Conservation (phyloP, 345 rosid species). For the Theobroma cacao region DNA sequence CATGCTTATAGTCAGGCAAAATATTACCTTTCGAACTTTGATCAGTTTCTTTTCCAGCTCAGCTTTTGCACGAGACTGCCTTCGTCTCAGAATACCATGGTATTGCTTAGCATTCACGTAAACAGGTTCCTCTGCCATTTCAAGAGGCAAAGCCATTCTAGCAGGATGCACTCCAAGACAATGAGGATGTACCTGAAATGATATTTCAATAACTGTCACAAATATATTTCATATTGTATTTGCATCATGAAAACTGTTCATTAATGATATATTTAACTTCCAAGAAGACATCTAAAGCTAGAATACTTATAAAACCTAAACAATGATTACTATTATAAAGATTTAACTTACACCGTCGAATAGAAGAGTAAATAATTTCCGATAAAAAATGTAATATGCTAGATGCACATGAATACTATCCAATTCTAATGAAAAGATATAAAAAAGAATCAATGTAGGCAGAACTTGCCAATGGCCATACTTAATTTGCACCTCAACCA, state of each 20-base stretch:
- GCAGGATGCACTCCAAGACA: conserved; percentile 39
- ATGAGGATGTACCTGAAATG: conserved; percentile 43
- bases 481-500: not conserved
- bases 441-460: not conserved
- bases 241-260: not conserved
- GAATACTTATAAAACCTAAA: not conserved
- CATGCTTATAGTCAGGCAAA: not conserved
- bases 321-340: not conserved
- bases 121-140: conserved; percentile 66
- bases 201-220: not conserved
- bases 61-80: conserved; percentile 66
- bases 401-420: not conserved
- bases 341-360: not conserved
- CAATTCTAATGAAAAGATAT: not conserved
- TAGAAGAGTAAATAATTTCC: not conserved
- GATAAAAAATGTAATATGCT: not conserved
- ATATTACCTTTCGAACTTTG: conserved; percentile 52
- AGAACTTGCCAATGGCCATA: not conserved
- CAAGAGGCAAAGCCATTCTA: conserved; percentile 59
- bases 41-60: conserved; percentile 55
- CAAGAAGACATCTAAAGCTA: not conserved
- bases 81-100: conserved; percentile 67
- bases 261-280: not conserved
- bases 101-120: conserved; percentile 79
- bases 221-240: not conserved